These are phyloP conservation scores for Papiliotrema terrestris DNA, from an alignment of 1,284 basidiomycete species.

Conservation along the genomic window DNA sequence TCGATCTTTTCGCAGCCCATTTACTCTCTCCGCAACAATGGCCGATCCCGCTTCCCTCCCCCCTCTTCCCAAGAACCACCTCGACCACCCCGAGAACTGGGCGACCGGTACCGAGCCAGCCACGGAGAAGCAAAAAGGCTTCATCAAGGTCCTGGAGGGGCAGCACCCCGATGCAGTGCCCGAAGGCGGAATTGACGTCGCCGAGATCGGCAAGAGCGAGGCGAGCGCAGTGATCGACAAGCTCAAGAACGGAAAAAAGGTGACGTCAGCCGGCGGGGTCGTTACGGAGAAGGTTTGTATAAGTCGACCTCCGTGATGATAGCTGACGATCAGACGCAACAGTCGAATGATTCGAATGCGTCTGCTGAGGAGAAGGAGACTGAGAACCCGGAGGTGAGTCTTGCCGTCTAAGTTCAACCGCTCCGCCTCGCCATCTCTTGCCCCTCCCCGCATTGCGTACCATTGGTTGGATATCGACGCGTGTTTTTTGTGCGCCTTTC, in stretches of 20 bases:
- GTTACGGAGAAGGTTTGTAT: too few relatives aligned
- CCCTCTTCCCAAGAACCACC: conserved; percentile 28
- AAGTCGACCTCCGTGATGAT: too few relatives aligned
- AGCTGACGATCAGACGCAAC: too few relatives aligned
- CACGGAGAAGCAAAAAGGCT: conserved; percentile 38
- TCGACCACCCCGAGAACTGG: conserved; percentile 40
- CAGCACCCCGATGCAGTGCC: conserved; percentile 22
- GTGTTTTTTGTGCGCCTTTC: too few relatives aligned
- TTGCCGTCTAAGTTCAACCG: too few relatives aligned
- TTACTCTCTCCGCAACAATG: not conserved
- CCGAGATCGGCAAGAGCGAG: conserved; percentile 24
- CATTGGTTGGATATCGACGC: too few relatives aligned
- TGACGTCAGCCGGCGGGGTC: not conserved
- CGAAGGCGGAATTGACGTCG: conserved; percentile 17
- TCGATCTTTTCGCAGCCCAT: not conserved
- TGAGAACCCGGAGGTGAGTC: too few relatives aligned
- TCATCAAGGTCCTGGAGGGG: conserved; percentile 33
- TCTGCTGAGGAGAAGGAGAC: too few relatives aligned
- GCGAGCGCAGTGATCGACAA: conserved; percentile 32
- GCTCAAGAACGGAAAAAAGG: conserved; percentile 23
- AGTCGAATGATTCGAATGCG: too few relatives aligned
- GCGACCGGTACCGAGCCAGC: conserved; percentile 35
- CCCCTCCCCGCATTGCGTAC: too few relatives aligned
- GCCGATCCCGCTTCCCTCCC: conserved; percentile 17
- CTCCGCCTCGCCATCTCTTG: too few relatives aligned